Evolutionary conservation across 495 filamentous ascomycete genomes (phyloP).

Genomic region (Staphylotrichum longicolle): DNA sequence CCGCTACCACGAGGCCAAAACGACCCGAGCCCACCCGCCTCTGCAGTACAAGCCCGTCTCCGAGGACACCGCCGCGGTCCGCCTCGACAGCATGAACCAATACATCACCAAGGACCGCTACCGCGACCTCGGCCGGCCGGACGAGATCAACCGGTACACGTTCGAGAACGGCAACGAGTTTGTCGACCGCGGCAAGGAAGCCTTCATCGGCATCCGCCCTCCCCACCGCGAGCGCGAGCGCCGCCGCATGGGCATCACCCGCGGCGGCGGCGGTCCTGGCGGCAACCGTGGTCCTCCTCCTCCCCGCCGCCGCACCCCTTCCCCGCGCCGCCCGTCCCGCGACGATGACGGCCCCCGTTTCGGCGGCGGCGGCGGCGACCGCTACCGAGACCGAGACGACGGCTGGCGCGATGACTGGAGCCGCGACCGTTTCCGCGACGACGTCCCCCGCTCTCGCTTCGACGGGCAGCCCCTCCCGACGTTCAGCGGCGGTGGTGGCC

Average conservation of each 20-base stretch:
- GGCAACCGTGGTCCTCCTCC: neutral
- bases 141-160: slow-evolving; percentile 62
- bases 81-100: slow-evolving; percentile 63
- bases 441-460: slow-evolving; percentile 31
- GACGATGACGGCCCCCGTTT: slow-evolving; percentile 13
- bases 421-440: slow-evolving; percentile 12
- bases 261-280: slow-evolving; percentile 9
- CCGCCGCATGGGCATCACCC: slow-evolving; percentile 20
- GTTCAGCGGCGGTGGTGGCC: slow-evolving; percentile 13
- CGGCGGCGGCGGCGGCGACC: slow-evolving; percentile 14
- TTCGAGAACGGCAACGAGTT: slow-evolving; percentile 71
- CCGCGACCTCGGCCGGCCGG: slow-evolving; percentile 58
- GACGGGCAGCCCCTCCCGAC: slow-evolving; percentile 35
- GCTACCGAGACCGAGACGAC: slow-evolving; percentile 5
- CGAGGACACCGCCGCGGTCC: slow-evolving; percentile 54
- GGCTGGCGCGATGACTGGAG: slow-evolving; percentile 10
- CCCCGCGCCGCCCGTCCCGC: slow-evolving; percentile 8
- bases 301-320: slow-evolving; percentile 14
- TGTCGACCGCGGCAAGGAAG: slow-evolving; percentile 75
- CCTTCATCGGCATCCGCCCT: slow-evolving; percentile 55
- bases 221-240: slow-evolving; percentile 44
- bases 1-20: slow-evolving; percentile 11
- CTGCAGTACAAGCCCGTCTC: slow-evolving; percentile 50
- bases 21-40: slow-evolving; percentile 37
- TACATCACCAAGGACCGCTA: slow-evolving; percentile 48